Evolutionary conservation across 2,329 filamentous ascomycete species (phyloP).

Genomic region (Colletotrichum cuscutae): DNA sequence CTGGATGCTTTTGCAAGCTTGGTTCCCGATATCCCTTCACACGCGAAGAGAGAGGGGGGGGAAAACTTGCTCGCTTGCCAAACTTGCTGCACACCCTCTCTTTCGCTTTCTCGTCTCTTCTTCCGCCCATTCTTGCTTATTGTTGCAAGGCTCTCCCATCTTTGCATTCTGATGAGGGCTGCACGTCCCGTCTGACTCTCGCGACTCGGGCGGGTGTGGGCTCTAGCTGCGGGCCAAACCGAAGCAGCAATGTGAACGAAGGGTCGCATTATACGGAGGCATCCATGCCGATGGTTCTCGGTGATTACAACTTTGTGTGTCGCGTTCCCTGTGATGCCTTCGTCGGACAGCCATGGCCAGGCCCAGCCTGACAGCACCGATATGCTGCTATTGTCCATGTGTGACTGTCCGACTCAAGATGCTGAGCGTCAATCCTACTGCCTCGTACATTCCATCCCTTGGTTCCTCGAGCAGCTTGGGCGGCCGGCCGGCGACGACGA

Average conservation of each 20-base stretch:
- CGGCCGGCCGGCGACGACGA: conserved; percentile 17
- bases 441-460: conserved; percentile 30
- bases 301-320: conserved; percentile 7
- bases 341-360: conserved; percentile 7
- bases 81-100: neutral
- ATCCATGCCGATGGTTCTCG: conserved; percentile 1
- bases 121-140: conserved; percentile 24
- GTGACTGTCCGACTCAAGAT: conserved; percentile 2
- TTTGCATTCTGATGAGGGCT: conserved; percentile 17
- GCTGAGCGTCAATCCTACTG: conserved; percentile 3
- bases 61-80: neutral
- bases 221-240: conserved; percentile 14
- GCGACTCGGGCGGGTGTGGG: conserved; percentile 2
- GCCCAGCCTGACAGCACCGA: conserved; percentile 22
- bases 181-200: conserved; percentile 4
- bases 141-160: conserved; percentile 25
- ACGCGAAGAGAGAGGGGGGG: neutral
- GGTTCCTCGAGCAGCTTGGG: conserved; percentile 7
- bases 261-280: conserved; percentile 5
- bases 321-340: conserved; percentile 27
- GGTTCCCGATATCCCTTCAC: neutral
- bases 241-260: conserved; percentile 4
- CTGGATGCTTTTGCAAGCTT: conserved; percentile 10
- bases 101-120: neutral
- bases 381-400: neutral